A percentile compares a stretch with the other conserved stretches of the same genome.
Evolutionary conservation across 306 rosid genomes (phyloP).

Genomic region (Sophora flavescens): DNA sequence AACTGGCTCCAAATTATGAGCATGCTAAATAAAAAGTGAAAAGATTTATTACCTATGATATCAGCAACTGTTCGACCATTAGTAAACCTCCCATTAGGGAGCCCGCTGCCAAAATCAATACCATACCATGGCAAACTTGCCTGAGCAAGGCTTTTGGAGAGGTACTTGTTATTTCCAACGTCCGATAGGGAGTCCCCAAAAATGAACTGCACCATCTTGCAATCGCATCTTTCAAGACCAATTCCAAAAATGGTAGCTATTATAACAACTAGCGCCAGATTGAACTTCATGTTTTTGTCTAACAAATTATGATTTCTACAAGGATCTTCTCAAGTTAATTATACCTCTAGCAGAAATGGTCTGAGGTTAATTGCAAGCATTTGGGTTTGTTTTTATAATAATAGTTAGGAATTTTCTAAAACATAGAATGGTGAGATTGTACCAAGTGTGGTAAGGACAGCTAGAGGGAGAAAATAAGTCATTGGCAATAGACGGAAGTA

Average conservation of each 20-base stretch:
- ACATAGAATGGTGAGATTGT: background rate
- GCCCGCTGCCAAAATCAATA: conserved; percentile 88
- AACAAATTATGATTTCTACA: too few relatives aligned
- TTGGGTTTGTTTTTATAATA: conserved; percentile 43
- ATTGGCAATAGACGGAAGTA: conserved; percentile 30
- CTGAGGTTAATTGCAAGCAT: background rate
- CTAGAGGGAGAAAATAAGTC: conserved; percentile 1
- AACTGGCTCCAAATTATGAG: background rate
- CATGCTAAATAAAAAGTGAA: background rate
- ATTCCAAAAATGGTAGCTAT: conserved; percentile 49
- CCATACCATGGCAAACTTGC: conserved; percentile 97
- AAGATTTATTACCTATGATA: conserved; percentile 72
- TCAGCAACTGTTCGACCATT: conserved; percentile 97
- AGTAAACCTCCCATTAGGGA: conserved; percentile 94
- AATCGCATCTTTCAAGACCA: conserved; percentile 56
- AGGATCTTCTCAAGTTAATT: conserved; percentile 10
- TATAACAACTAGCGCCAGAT: conserved; percentile 32
- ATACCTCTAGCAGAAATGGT: background rate
- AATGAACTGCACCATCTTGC: conserved; percentile 91
- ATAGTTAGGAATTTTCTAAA: conserved; percentile 10
- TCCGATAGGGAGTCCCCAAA: conserved; percentile 95
- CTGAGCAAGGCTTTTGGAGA: conserved; percentile 86
- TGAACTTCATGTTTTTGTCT: conserved; percentile 61
- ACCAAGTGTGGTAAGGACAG: conserved; percentile 32
- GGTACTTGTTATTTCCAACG: conserved; percentile 79